A percentile compares a stretch with the other conserved stretches of the same genome.
phyloP scores from a whole-genome alignment of 2,329 filamentous ascomycete species.

The Fusarium irregulare region DNA sequence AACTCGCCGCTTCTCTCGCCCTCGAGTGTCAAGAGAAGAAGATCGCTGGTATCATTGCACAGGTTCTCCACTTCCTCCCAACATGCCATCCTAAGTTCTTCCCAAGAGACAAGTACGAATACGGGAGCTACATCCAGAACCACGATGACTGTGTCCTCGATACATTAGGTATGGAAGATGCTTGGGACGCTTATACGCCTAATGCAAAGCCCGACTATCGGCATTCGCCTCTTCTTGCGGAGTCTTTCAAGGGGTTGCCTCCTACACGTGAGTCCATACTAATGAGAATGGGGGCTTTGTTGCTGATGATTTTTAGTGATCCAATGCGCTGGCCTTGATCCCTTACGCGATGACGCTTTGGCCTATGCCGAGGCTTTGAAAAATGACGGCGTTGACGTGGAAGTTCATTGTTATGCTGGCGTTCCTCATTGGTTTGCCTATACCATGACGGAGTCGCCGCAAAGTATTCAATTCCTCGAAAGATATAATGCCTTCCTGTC shows the following conservation, averaged over 20 bases:
- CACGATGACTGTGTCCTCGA: conserved; percentile 17
- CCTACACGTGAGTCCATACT: conserved; percentile 27
- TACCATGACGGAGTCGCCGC: not conserved
- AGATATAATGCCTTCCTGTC: conserved; percentile 19
- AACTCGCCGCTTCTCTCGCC: conserved; percentile 35
- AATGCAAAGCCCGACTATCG: conserved; percentile 21
- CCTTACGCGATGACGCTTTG: conserved; percentile 36
- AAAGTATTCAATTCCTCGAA: conserved; percentile 16
- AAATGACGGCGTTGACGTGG: conserved; percentile 20
- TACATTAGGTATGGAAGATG: conserved; percentile 13
- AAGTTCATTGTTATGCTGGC: conserved; percentile 35
- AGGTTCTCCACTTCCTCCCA: conserved; percentile 37
- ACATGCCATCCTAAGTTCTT: conserved; percentile 44
- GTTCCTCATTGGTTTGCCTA: conserved; percentile 42
- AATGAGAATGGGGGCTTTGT: accelerated
- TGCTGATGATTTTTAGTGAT: conserved; percentile 17
- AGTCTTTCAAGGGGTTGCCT: conserved; percentile 24
- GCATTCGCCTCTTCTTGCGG: conserved; percentile 40
- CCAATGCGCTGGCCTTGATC: conserved; percentile 35
- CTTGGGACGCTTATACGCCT: conserved; percentile 23
- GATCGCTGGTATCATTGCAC: conserved; percentile 37
- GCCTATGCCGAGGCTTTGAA: conserved; percentile 37
- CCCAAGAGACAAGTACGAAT: conserved; percentile 38
- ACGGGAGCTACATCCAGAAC: conserved; percentile 41
- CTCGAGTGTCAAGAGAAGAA: conserved; percentile 16